These are phyloP conservation scores for Penstemon newberryi DNA, from an alignment of 257 asterid genomes.

Conservation along the genomic window DNA sequence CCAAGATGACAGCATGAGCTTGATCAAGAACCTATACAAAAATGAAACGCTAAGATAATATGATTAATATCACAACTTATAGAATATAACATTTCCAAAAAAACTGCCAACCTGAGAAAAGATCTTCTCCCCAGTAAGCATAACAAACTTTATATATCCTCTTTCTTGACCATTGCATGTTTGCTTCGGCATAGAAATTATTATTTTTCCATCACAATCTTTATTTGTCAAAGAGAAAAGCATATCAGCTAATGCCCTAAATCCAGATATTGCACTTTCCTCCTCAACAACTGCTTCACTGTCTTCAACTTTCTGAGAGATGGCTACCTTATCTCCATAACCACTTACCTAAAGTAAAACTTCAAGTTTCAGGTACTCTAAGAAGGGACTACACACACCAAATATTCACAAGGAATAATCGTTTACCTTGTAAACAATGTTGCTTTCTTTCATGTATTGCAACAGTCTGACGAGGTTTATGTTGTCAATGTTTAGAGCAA, in stretches of 20 bases:
- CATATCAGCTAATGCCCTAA: conserved; percentile 64
- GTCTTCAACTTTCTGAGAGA: conserved; percentile 42
- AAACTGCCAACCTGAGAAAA: conserved; percentile 75
- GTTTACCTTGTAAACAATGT: conserved; percentile 77
- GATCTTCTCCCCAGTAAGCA: conserved; percentile 94
- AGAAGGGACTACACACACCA: neutral
- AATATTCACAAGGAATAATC: conserved; percentile 19
- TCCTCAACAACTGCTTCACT: conserved; percentile 40
- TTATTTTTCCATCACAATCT: conserved; percentile 78
- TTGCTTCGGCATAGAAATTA: conserved; percentile 55
- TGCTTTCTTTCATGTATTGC: conserved; percentile 74
- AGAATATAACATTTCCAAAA: conserved; percentile 15
- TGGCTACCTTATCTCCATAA: conserved; percentile 66
- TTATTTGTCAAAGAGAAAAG: conserved; percentile 73
- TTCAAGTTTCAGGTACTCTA: conserved; percentile 19
- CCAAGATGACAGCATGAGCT: conserved; percentile 87
- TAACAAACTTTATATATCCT: conserved; percentile 83
- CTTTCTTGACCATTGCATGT: conserved; percentile 49
- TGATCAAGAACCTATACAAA: conserved; percentile 56
- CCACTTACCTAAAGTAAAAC: conserved; percentile 66
- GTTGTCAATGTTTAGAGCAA: conserved; percentile 87
- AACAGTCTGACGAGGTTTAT: conserved; percentile 80
- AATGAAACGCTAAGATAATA: neutral
- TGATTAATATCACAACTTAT: neutral
- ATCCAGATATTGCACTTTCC: conserved; percentile 78